Percentiles rank a stretch among this genome's conserved stretches.
Evolutionary conservation across 495 filamentous ascomycete species (phyloP).

Genomic region (Staphylotrichum longicolle): DNA sequence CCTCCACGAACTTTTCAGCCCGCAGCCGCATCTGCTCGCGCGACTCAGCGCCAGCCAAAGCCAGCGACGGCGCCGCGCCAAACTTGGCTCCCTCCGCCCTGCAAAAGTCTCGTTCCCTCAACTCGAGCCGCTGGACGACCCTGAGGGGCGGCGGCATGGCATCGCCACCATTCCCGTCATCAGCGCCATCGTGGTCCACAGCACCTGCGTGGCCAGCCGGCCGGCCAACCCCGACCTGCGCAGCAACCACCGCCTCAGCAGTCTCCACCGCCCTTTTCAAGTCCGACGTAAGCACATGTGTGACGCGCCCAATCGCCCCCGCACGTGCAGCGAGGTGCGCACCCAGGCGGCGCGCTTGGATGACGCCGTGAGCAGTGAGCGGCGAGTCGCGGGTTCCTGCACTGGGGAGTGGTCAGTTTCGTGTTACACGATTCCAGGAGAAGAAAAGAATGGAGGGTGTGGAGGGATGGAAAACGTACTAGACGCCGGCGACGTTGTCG

Average conservation of each 20-base stretch:
- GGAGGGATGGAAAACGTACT: conserved; percentile 50
- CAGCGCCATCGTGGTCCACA: not conserved
- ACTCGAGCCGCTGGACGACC: conserved; percentile 50
- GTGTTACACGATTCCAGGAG: not conserved
- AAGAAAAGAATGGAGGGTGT: not conserved
- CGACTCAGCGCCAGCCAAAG: conserved; percentile 47
- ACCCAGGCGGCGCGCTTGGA: conserved; percentile 68
- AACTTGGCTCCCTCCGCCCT: conserved; percentile 63
- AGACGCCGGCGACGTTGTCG: conserved; percentile 74
- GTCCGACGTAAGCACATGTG: conserved; percentile 74
- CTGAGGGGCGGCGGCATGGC: conserved; percentile 13
- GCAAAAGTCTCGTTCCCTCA: conserved; percentile 73
- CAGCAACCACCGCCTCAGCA: conserved; percentile 59
- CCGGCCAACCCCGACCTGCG: conserved; percentile 36
- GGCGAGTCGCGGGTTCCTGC: conserved; percentile 76
- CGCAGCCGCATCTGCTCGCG: conserved; percentile 63
- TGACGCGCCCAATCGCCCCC: conserved; percentile 45
- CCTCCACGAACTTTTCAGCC: conserved; percentile 60
- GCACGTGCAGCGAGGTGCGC: conserved; percentile 52
- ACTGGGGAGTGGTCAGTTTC: conserved; percentile 47
- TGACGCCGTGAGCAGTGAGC: conserved; percentile 76
- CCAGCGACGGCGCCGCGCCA: conserved; percentile 22
- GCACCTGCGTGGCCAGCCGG: not conserved
- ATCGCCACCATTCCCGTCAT: not conserved
- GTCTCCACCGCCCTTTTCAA: conserved; percentile 71